Evolutionary conservation across 2,329 filamentous ascomycete genomes (phyloP).

Genomic region (Penicillium sp.): DNA sequence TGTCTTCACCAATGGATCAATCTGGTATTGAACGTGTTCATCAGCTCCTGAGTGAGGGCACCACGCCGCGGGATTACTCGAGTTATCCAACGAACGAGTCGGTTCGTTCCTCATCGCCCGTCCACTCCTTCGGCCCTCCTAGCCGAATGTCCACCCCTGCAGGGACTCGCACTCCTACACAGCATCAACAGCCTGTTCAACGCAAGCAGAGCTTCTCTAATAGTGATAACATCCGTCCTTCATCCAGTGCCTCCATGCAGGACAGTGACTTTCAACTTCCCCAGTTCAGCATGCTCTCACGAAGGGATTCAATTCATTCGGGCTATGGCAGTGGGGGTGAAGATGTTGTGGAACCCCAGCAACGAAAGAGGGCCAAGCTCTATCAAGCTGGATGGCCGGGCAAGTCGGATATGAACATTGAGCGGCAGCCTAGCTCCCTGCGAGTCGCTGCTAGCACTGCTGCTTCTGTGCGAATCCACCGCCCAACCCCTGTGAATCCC

Average conservation of each 20-base stretch:
- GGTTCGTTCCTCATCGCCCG: constrained; percentile 40
- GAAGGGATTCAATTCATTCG: constrained; percentile 44
- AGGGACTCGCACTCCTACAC: constrained; percentile 24
- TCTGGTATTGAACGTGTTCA: constrained; percentile 49
- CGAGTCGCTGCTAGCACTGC: constrained; percentile 89
- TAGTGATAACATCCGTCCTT: constrained; percentile 57
- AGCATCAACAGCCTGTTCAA: constrained; percentile 31
- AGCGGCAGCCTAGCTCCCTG: constrained; percentile 73
- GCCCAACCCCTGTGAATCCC: constrained; percentile 62
- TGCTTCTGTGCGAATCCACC: constrained; percentile 80
- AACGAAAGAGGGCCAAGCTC: constrained; percentile 78
- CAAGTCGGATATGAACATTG: constrained; percentile 66
- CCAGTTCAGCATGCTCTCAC: constrained; percentile 22
- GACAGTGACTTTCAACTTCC: constrained; percentile 34
- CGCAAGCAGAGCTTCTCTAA: constrained; percentile 26
- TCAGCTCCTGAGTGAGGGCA: constrained; percentile 46
- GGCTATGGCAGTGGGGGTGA: constrained; percentile 75
- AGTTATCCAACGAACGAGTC: constrained; percentile 31
- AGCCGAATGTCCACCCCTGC: constrained; percentile 44
- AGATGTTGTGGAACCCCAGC: constrained; percentile 61
- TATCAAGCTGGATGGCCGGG: constrained; percentile 73
- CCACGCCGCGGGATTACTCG: constrained; percentile 45
- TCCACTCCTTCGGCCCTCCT: constrained; percentile 37
- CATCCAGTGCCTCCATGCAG: constrained; percentile 60
- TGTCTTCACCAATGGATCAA: constrained; percentile 40